Conservation (phyloP, 2,329 filamentous ascomycete genomes). For the Exserohilum rostratum region DNA sequence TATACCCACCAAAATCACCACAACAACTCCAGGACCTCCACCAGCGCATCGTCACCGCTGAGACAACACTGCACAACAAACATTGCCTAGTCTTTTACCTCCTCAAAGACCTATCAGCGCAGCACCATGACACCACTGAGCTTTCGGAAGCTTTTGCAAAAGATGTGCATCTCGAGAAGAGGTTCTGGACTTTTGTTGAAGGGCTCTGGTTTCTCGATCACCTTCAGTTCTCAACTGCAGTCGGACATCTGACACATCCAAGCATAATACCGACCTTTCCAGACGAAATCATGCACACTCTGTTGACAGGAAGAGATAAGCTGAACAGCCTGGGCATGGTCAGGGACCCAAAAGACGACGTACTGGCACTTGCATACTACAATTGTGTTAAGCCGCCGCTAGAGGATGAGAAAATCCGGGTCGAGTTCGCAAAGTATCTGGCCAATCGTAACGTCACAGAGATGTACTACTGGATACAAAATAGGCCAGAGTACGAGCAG, state of each 20-base stretch:
- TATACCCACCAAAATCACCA: slow-evolving; percentile 77
- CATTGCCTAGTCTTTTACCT: slow-evolving; percentile 84
- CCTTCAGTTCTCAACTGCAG: slow-evolving; percentile 67
- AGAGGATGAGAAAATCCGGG: slow-evolving; percentile 65
- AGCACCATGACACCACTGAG: slow-evolving; percentile 54
- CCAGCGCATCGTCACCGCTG: slow-evolving; percentile 68
- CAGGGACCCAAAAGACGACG: slow-evolving; percentile 46
- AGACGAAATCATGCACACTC: slow-evolving; percentile 76
- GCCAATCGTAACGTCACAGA: slow-evolving; percentile 71
- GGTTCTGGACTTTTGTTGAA: slow-evolving; percentile 80
- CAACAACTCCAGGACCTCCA: slow-evolving; percentile 72
- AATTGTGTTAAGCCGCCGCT: slow-evolving; percentile 75
- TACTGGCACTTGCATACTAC: slow-evolving; percentile 77
- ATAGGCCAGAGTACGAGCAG: slow-evolving; percentile 66
- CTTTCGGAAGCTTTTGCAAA: slow-evolving; percentile 65
- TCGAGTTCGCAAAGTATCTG: slow-evolving; percentile 72
- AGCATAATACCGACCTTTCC: slow-evolving; percentile 80
- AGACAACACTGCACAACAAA: slow-evolving; percentile 75
- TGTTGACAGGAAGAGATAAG: slow-evolving; percentile 59
- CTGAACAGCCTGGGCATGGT: slow-evolving; percentile 25
- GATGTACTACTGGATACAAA: slow-evolving; percentile 74
- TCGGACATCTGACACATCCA: slow-evolving; percentile 79
- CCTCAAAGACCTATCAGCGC: slow-evolving; percentile 72
- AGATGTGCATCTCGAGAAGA: slow-evolving; percentile 70
- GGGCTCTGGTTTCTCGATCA: slow-evolving; percentile 83